phyloP scores from a whole-genome alignment of 352 stramenopile species.

The Elongisporangium senticosum region DNA sequence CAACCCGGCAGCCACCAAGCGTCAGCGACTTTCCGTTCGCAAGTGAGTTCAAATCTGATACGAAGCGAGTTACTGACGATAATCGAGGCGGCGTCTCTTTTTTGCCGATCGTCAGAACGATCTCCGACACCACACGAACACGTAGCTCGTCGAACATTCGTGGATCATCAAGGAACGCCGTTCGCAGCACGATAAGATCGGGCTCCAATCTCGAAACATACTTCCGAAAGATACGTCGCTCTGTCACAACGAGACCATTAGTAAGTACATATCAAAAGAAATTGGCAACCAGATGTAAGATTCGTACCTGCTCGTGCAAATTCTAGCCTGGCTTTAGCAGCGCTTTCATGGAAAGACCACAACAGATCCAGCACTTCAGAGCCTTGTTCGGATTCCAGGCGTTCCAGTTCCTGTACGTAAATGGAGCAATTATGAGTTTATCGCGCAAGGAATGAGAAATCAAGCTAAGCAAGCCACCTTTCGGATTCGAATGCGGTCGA shows the following conservation, averaged over 20 bases:
- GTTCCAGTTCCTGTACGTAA: conserved; percentile 38
- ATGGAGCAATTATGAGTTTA: background rate
- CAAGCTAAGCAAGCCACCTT: conserved; percentile 36
- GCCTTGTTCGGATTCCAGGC: conserved; percentile 34
- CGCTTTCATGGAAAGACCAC: conserved; percentile 36
- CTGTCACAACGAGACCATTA: conserved; percentile 18
- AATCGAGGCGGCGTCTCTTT: conserved; percentile 58
- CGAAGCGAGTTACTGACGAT: conserved; percentile 39
- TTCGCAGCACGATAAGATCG: conserved; percentile 29
- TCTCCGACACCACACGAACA: conserved; percentile 48
- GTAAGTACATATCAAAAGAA: conserved; percentile 2
- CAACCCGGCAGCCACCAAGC: conserved; percentile 57
- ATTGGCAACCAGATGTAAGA: background rate
- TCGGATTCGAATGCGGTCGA: conserved; percentile 78
- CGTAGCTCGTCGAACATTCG: conserved; percentile 62
- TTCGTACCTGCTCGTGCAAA: background rate
- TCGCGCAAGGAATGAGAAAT: no score
- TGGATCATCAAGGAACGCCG: conserved; percentile 36
- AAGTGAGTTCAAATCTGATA: conserved; percentile 37
- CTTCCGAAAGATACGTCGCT: conserved; percentile 39
- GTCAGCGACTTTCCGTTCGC: conserved; percentile 66
- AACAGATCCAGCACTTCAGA: conserved; percentile 34
- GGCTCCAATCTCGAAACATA: conserved; percentile 22
- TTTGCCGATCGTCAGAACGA: conserved; percentile 44
- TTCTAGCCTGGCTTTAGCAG: conserved; percentile 23